These are phyloP conservation scores for Caloboletus firmus DNA, from an alignment of 1,284 basidiomycete genomes.

Conservation along the genomic window DNA sequence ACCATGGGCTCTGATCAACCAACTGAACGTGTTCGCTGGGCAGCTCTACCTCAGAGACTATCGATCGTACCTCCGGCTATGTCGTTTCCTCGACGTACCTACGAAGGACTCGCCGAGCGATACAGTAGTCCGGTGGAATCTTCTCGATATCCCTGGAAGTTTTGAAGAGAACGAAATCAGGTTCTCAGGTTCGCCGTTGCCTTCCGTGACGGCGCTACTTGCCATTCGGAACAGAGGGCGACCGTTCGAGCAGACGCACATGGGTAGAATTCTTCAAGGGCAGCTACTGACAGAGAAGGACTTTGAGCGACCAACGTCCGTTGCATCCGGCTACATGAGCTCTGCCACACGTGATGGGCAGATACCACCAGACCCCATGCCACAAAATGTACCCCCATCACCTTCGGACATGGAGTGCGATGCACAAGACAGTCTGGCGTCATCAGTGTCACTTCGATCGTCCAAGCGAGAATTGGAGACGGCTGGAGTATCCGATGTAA, in stretches of 20 bases:
- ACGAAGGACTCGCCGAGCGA: neutral
- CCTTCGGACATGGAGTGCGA: too few species aligned
- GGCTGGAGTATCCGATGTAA: neutral
- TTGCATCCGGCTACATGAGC: too few species aligned
- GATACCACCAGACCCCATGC: too few species aligned
- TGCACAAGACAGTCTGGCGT: neutral
- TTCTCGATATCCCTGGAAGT: neutral
- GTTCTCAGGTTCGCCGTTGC: neutral
- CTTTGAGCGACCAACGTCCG: neutral
- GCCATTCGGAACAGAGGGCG: neutral
- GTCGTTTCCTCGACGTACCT: neutral
- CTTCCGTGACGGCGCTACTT: neutral
- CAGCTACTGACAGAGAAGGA: neutral
- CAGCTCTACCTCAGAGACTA: neutral
- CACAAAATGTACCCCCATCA: too few species aligned
- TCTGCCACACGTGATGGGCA: too few species aligned
- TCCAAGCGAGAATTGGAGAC: neutral
- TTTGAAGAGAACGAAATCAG: neutral
- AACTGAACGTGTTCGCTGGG: neutral
- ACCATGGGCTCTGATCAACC: conserved; percentile 2
- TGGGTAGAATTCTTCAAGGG: conserved; percentile 7
- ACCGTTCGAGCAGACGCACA: conserved; percentile 3
- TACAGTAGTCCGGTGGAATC: neutral
- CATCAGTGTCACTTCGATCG: neutral
- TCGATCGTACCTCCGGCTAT: conserved; percentile 24